Base-by-base conservation (phyloP, 192 early-diverging fungal species). In the Umbelopsis sp. region DNA sequence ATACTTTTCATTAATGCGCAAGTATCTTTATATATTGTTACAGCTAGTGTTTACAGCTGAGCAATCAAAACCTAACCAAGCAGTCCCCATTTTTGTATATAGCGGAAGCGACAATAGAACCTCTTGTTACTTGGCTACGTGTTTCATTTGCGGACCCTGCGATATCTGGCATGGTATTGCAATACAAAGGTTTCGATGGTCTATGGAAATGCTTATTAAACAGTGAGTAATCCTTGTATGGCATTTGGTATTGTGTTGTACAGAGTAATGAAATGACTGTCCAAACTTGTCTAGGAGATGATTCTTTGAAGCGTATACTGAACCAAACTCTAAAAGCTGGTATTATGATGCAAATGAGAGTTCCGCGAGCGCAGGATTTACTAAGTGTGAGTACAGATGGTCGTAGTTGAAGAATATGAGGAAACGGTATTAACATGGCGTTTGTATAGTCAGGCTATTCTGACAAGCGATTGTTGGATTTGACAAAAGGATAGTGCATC, bases 31-130 rank as follows among this genome's bases (percentile, higher is more conserved):
- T 53, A 25, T 0, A 9, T 53, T n/a, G n/a, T n/a, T n/a, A n/a
- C n/a, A n/a, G n/a, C n/a, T n/a, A n/a, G n/a, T n/a, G n/a, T n/a
- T n/a, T n/a, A n/a, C n/a, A n/a, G n/a, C n/a, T n/a, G n/a, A n/a
- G n/a, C n/a, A n/a, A n/a, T n/a, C n/a, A n/a, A n/a, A n/a, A n/a
- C n/a, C n/a, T 53, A 22, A 26, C 24, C 4, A 26, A 26, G 6
- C 51, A 71, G 31, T 8, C 17, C 25, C 8, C 3, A 29, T 50
- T 43, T 43, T 0, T 50, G 34, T 20, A 22, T 45, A 1, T 41
- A 79, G 77, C 71, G 22, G 74, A 80, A 53, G 78, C 78, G 9
- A 80, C 78, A 1, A 80, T 80, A 66, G 78, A 80, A n/a, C 78
- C 78, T 4, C 32, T 80, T 29, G 54, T 80, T 29, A 69, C 66